phyloP scores from a whole-genome alignment of 495 filamentous ascomycete genomes.

The Massariosphaeria phaeospora region DNA sequence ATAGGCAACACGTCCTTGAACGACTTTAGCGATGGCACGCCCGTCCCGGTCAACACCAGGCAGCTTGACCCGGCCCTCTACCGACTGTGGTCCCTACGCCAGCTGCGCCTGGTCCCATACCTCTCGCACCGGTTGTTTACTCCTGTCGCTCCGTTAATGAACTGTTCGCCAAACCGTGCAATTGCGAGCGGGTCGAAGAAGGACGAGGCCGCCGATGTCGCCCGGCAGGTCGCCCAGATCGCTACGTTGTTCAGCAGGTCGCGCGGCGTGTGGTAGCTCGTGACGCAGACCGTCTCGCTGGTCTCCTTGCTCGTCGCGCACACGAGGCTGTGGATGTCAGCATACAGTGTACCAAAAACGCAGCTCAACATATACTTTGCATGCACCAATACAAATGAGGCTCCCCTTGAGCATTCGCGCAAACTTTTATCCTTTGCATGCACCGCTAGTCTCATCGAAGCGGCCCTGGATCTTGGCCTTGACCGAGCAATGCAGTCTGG shows the following conservation, averaged over 20 bases:
- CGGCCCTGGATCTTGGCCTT: constrained; percentile 4
- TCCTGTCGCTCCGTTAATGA: constrained; percentile 32
- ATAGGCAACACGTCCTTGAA: constrained; percentile 5
- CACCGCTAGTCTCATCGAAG: constrained; percentile 44
- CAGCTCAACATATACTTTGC: neutral
- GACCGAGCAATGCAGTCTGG: constrained; percentile 41
- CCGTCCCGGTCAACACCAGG: constrained; percentile 38
- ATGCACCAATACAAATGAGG: neutral
- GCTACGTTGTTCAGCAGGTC: constrained; percentile 41
- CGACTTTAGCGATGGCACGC: constrained; percentile 6
- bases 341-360: neutral
- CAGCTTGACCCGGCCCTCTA: constrained; percentile 41
- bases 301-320: constrained; percentile 46
- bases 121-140: constrained; percentile 19
- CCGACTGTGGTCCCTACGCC: constrained; percentile 26
- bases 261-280: constrained; percentile 43
- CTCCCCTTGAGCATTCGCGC: neutral
- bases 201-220: constrained; percentile 13
- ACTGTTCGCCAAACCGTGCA: constrained; percentile 29
- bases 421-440: constrained; percentile 42
- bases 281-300: constrained; percentile 42
- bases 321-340: constrained; percentile 45
- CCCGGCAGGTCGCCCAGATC: constrained; percentile 46
- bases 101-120: constrained; percentile 12
- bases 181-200: constrained; percentile 37